Conservation (phyloP, 768 basidiomycete species). For the Kwoniella newhampshirensis region DNA sequence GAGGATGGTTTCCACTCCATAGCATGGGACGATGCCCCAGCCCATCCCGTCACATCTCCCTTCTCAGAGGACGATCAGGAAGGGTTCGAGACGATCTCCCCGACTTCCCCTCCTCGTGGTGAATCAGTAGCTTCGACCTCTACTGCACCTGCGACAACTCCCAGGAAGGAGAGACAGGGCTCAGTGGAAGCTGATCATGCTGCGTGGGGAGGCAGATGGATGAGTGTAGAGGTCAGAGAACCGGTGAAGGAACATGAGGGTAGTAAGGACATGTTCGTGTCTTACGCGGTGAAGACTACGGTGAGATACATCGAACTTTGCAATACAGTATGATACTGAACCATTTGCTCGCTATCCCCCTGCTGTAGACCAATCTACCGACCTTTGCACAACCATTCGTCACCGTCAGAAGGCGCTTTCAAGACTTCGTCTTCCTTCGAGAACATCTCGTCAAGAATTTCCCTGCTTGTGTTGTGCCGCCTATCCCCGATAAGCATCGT, state of each 20-base stretch:
- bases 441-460: slow-evolving; percentile 87
- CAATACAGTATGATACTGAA: not conserved
- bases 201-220: slow-evolving; percentile 50
- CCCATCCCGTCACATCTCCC: slow-evolving; percentile 18
- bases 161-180: slow-evolving; percentile 10
- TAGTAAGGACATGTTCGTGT: slow-evolving; percentile 95
- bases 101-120: slow-evolving; percentile 14
- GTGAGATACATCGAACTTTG: slow-evolving; percentile 56
- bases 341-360: no score
- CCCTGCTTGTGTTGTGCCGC: slow-evolving; percentile 96
- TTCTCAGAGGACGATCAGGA: slow-evolving; percentile 32
- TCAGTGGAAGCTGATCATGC: slow-evolving; percentile 23
- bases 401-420: slow-evolving; percentile 77
- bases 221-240: slow-evolving; percentile 66
- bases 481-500: slow-evolving; percentile 93
- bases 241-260: slow-evolving; percentile 94
- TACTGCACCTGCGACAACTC: slow-evolving; percentile 9
- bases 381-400: slow-evolving; percentile 65
- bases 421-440: slow-evolving; percentile 92
- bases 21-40: slow-evolving; percentile 46
- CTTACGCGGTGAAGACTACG: slow-evolving; percentile 85
- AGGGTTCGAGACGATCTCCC: slow-evolving; percentile 45
- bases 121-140: slow-evolving; percentile 18
- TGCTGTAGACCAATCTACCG: slow-evolving; percentile 76
- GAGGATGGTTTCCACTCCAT: slow-evolving; percentile 50